Conservation (phyloP, 306 rosid species). For the Sophora flavescens region DNA sequence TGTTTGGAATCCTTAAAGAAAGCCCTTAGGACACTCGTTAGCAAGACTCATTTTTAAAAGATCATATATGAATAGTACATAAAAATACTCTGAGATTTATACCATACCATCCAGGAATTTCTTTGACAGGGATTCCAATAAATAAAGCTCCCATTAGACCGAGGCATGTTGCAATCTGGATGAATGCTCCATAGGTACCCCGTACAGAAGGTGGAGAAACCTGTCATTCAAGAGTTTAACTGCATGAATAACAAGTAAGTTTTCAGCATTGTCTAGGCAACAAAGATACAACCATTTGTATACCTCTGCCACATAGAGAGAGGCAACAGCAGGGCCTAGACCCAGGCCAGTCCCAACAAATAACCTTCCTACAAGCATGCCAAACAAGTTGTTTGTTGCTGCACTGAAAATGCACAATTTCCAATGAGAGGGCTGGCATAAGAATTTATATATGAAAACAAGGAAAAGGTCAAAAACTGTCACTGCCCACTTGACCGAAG, state of each 20-base stretch:
- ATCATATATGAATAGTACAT: conserved; percentile 36
- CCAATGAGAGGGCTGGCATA: conserved; percentile 21
- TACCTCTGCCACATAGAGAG: conserved; percentile 95
- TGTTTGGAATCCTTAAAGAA: no score
- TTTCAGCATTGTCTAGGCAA: conserved; percentile 29
- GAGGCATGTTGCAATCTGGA: conserved; percentile 95
- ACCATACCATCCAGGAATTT: conserved; percentile 80
- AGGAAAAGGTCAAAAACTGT: neutral
- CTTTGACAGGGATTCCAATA: conserved; percentile 94
- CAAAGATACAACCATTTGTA: conserved; percentile 40
- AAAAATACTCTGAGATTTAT: conserved; percentile 24
- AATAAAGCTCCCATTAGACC: conserved; percentile 89
- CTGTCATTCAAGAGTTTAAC: conserved; percentile 54
- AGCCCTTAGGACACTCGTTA: no score
- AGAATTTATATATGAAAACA: conserved; percentile 18
- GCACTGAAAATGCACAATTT: conserved; percentile 73
- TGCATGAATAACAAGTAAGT: conserved; percentile 31
- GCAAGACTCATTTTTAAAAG: conserved; percentile 31
- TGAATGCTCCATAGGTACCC: conserved; percentile 93
- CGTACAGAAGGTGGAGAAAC: conserved; percentile 94
- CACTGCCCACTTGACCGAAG: conserved; percentile 9
- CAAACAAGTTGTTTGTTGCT: conserved; percentile 79
- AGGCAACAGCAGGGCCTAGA: conserved; percentile 84
- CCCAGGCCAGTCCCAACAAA: conserved; percentile 98
- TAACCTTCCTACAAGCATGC: conserved; percentile 95